These are phyloP conservation scores for Lactarius psammicola DNA, from an alignment of 768 basidiomycete species.

Conservation along the genomic window DNA sequence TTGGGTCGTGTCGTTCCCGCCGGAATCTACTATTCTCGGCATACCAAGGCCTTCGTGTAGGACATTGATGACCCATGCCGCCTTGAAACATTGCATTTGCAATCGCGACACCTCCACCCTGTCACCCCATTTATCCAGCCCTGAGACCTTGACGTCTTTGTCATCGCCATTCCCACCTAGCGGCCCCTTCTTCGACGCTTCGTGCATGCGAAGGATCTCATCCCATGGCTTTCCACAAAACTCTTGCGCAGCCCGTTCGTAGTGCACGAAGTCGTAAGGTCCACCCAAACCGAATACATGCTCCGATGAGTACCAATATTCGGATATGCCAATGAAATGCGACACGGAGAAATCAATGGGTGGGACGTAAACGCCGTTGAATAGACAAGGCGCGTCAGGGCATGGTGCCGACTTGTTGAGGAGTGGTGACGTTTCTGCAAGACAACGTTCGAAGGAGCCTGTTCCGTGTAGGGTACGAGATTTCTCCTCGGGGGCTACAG, in stretches of 20 bases:
- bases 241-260: conserved; percentile 85
- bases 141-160: conserved; percentile 57
- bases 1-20: conserved; percentile 69
- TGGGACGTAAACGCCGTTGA: conserved; percentile 93
- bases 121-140: conserved; percentile 65
- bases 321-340: conserved; percentile 94
- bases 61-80: conserved; percentile 96
- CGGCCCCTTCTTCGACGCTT: conserved; percentile 46
- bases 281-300: conserved; percentile 95
- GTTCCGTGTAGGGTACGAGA: conserved; percentile 74
- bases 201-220: conserved; percentile 67
- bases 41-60: conserved; percentile 95
- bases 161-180: conserved; percentile 60
- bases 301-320: conserved; percentile 99
- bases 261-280: conserved; percentile 93
- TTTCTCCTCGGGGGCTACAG: conserved; percentile 46
- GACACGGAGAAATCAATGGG: conserved; percentile 91
- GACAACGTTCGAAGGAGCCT: conserved; percentile 86
- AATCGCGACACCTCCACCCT: conserved; percentile 80
- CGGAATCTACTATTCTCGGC: conserved; percentile 84
- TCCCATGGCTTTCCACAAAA: conserved; percentile 84
- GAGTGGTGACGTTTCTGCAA: conserved; percentile 67
- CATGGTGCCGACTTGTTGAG: conserved; percentile 86
- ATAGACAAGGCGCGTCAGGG: conserved; percentile 80
- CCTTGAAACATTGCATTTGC: conserved; percentile 99